These are phyloP conservation scores for Lecanicillium sp. DNA, from an alignment of 2,329 filamentous ascomycete species.

Conservation along the genomic window DNA sequence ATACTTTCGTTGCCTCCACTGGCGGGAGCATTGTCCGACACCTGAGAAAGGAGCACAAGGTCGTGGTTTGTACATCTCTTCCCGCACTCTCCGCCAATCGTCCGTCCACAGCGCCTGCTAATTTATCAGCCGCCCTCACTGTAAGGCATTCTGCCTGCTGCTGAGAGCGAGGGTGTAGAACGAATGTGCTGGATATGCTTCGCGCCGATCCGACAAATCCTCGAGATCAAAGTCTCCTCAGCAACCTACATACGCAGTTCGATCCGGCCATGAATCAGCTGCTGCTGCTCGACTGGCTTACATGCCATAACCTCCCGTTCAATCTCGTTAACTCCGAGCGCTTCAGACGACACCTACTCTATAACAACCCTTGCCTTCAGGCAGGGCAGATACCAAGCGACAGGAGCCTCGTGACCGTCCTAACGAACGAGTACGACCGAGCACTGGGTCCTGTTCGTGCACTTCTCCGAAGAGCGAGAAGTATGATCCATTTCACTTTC, in stretches of 20 bases:
- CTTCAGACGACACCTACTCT: slow-evolving; percentile 1
- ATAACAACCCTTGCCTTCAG: neutral
- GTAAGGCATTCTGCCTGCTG: neutral
- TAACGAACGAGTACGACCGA: neutral
- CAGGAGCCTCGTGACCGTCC: neutral
- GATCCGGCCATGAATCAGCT: neutral
- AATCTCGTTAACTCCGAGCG: neutral
- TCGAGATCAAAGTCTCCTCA: neutral
- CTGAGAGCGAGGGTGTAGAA: neutral
- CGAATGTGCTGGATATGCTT: neutral
- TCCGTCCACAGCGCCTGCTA: neutral
- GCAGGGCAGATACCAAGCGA: neutral
- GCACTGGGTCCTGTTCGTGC: neutral
- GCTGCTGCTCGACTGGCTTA: neutral
- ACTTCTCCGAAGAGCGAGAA: neutral
- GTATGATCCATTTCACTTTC: neutral
- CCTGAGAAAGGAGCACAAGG: slow-evolving; percentile 5
- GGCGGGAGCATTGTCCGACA: slow-evolving; percentile 1
- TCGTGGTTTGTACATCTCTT: slow-evolving; percentile 1
- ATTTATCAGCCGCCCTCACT: neutral
- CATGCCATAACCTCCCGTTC: neutral
- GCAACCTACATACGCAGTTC: neutral
- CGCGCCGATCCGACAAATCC: slow-evolving; percentile 1
- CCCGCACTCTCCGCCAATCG: neutral
- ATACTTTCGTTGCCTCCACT: slow-evolving; percentile 2